phyloP scores from a whole-genome alignment of 2,329 filamentous ascomycete species.

The Colletotrichum sp. region DNA sequence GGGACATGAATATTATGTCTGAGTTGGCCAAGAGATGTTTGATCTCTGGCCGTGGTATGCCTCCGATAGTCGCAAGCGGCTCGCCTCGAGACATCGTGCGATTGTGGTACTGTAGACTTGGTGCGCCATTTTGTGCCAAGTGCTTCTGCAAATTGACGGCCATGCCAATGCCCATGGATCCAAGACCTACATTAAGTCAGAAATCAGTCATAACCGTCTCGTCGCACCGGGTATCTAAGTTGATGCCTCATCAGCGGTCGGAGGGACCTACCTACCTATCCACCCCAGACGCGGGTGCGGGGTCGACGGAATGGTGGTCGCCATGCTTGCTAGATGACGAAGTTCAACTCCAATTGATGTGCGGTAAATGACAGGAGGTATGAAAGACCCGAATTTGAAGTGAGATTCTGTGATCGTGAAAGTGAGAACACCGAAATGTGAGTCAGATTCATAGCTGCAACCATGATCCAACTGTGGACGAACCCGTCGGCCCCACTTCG shows the following conservation, averaged over 20 bases:
- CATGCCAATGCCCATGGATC: slow-evolving; percentile 58
- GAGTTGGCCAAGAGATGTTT: slow-evolving; percentile 31
- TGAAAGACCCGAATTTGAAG: fast-evolving
- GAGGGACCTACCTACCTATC: neutral
- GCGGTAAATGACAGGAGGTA: fast-evolving
- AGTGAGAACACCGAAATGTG: neutral
- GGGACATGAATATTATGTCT: slow-evolving; percentile 43
- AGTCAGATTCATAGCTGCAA: neutral
- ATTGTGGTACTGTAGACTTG: slow-evolving; percentile 46
- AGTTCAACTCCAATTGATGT: neutral
- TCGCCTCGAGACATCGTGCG: slow-evolving; percentile 51
- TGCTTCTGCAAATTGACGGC: slow-evolving; percentile 53
- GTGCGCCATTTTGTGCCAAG: slow-evolving; percentile 25
- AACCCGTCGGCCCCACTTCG: neutral
- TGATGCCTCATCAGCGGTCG: neutral
- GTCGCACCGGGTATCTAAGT: neutral
- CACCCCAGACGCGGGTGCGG: slow-evolving; percentile 11
- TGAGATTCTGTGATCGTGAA: neutral
- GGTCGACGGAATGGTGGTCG: neutral
- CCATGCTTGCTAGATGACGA: neutral
- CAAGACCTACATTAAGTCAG: slow-evolving; percentile 39
- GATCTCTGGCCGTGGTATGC: slow-evolving; percentile 24
- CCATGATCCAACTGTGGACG: neutral
- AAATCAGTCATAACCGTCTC: neutral
- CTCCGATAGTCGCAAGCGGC: slow-evolving; percentile 31